Conservation (phyloP, 257 asterid species). For the Nicotiana obtusifolia region DNA sequence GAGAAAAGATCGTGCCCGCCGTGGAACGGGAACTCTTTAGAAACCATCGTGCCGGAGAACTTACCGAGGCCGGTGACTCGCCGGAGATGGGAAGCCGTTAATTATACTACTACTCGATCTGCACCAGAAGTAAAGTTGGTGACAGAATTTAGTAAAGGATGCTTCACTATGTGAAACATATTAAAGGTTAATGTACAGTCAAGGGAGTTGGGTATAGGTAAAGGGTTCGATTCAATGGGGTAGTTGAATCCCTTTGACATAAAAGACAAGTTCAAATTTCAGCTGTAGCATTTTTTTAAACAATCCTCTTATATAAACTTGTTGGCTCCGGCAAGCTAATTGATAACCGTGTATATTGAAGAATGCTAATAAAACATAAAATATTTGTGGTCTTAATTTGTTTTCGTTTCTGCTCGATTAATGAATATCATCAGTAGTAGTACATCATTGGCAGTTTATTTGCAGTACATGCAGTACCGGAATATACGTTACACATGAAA, state of each 20-base stretch:
- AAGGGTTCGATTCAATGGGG: background rate
- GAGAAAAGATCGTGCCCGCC: conserved; percentile 64
- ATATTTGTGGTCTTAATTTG: background rate
- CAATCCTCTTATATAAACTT: background rate
- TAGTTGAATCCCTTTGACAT: too few species aligned
- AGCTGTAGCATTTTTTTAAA: too few species aligned
- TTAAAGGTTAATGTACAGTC: background rate
- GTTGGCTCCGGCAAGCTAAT: background rate
- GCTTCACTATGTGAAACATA: conserved; percentile 19
- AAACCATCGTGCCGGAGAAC: conserved; percentile 79
- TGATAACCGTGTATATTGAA: background rate
- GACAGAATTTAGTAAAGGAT: background rate
- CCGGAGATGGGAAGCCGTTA: conserved; percentile 56
- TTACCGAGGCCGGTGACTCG: conserved; percentile 64
- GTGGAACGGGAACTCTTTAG: conserved; percentile 67
- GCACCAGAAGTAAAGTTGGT: conserved; percentile 33
- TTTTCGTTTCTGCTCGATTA: background rate
- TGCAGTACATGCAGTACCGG: conserved; percentile 13
- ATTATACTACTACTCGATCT: conserved; percentile 13
- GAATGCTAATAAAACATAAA: background rate
- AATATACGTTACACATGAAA: background rate
- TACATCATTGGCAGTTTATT: background rate
- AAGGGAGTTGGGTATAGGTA: background rate
- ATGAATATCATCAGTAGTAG: background rate
- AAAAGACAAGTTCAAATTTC: background rate